These are phyloP conservation scores for Tolypocladium sp. DNA, from an alignment of 2,329 filamentous ascomycete genomes.

Conservation along the genomic window DNA sequence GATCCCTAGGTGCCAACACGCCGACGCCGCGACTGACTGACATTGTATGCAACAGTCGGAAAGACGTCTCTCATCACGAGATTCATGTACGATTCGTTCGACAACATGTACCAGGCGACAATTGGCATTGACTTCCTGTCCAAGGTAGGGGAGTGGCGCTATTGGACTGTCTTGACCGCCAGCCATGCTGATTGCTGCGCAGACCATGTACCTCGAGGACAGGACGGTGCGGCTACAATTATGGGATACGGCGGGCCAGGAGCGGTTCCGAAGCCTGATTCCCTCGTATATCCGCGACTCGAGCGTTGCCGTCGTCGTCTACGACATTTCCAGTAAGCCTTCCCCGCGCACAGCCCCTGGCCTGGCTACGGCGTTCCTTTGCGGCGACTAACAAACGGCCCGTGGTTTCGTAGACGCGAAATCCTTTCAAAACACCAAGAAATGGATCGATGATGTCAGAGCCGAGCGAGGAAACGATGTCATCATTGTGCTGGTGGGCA, in stretches of 20 bases:
- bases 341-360: not conserved
- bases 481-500: constrained; percentile 95
- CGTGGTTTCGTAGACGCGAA: constrained; percentile 58
- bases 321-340: constrained; percentile 79
- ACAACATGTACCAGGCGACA: constrained; percentile 99
- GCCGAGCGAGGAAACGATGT: constrained; percentile 97
- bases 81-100: constrained; percentile 99
- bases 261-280: constrained; percentile 92
- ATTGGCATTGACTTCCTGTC: constrained; percentile 99
- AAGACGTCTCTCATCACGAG: constrained; percentile 98
- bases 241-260: constrained; percentile 97
- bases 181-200: constrained; percentile 1
- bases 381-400: not conserved
- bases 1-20: not conserved
- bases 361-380: not conserved
- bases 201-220: constrained; percentile 99
- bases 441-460: constrained; percentile 98
- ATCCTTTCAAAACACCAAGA: constrained; percentile 96
- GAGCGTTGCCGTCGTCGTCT: constrained; percentile 94
- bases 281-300: constrained; percentile 98
- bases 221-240: constrained; percentile 93
- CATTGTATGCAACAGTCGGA: constrained; percentile 55
- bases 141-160: constrained; percentile 54
- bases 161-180: not conserved
- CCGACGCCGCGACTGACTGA: constrained; percentile 12